Conservation (phyloP, 306 rosid genomes). For the Canavalia ensiformis region DNA sequence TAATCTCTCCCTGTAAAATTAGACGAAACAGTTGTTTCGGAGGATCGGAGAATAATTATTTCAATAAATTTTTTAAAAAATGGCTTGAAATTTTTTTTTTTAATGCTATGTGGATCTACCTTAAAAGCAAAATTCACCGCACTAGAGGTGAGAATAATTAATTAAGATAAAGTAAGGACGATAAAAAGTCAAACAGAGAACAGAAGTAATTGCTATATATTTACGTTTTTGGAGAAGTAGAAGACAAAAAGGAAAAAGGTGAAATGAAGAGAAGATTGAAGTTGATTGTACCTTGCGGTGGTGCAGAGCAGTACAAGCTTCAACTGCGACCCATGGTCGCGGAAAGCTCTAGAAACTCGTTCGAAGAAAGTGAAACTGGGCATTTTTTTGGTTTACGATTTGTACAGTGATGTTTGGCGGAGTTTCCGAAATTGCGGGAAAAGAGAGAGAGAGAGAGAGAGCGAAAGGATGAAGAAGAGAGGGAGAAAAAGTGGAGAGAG, state of each 20-base stretch:
- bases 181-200: background rate
- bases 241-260: background rate
- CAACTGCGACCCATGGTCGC: slow-evolving; percentile 62
- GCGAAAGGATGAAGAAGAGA: background rate
- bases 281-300: slow-evolving; percentile 73
- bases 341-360: slow-evolving; percentile 65
- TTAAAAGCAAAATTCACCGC: background rate
- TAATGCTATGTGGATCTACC: slow-evolving; percentile 27
- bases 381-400: slow-evolving; percentile 51
- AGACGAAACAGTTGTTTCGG: slow-evolving; percentile 1
- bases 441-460: background rate
- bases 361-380: slow-evolving; percentile 53
- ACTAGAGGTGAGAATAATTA: background rate
- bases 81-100: background rate
- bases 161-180: background rate
- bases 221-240: too few species aligned
- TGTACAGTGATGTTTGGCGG: slow-evolving; percentile 38
- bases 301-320: slow-evolving; percentile 76
- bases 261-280: background rate
- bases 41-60: background rate
- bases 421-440: slow-evolving; percentile 35
- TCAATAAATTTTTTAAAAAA: background rate
- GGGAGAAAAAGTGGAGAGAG: background rate
- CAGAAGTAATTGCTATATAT: background rate
- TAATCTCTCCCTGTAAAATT: background rate